Percentiles rank a stretch among this genome's conserved stretches.
Conservation (phyloP, 441 rosid species). For the Arabidopsis hybrid region DNA sequence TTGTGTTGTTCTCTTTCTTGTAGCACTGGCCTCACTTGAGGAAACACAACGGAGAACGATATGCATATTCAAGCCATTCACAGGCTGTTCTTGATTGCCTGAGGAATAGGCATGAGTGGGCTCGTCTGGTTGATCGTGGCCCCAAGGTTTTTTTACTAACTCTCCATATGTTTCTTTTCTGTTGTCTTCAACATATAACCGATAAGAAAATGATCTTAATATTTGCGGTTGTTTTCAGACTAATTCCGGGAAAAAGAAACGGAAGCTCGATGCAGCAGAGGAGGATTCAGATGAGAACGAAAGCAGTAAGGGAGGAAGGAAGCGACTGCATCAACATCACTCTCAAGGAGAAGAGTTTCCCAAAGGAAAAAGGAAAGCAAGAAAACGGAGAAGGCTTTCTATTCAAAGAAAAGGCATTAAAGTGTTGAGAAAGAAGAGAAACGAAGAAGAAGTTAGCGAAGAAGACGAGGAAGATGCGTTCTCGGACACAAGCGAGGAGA, state of each 20-base stretch:
- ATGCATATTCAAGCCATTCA: slow-evolving; percentile 96
- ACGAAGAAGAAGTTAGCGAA: slow-evolving; percentile 50
- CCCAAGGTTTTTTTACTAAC: slow-evolving; percentile 59
- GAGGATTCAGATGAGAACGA: slow-evolving; percentile 79
- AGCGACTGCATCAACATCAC: slow-evolving; percentile 61
- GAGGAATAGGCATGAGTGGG: slow-evolving; percentile 97
- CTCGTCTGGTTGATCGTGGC: slow-evolving; percentile 94
- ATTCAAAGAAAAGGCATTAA: slow-evolving; percentile 77
- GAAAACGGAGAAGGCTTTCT: slow-evolving; percentile 75
- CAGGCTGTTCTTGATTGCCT: slow-evolving; percentile 99
- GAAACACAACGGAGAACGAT: slow-evolving; percentile 98
- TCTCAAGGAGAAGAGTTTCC: slow-evolving; percentile 82
- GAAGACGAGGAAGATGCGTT: slow-evolving; percentile 60
- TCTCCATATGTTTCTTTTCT: background rate
- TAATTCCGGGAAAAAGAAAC: slow-evolving; percentile 82
- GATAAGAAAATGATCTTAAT: background rate
- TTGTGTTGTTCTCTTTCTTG: slow-evolving; percentile 39
- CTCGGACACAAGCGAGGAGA: slow-evolving; percentile 78
- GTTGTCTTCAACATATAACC: slow-evolving; percentile 8
- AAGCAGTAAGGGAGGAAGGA: slow-evolving; percentile 55
- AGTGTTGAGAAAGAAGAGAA: slow-evolving; percentile 61
- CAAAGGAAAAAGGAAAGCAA: slow-evolving; percentile 84
- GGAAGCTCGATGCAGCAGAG: slow-evolving; percentile 77
- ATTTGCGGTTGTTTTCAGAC: slow-evolving; percentile 55
- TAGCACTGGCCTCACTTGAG: slow-evolving; percentile 98